Percentiles rank a stretch among this genome's conserved stretches.
These are phyloP conservation scores for Pythium diclinum DNA, from an alignment of 352 stramenopile genomes.

Conservation along the genomic window DNA sequence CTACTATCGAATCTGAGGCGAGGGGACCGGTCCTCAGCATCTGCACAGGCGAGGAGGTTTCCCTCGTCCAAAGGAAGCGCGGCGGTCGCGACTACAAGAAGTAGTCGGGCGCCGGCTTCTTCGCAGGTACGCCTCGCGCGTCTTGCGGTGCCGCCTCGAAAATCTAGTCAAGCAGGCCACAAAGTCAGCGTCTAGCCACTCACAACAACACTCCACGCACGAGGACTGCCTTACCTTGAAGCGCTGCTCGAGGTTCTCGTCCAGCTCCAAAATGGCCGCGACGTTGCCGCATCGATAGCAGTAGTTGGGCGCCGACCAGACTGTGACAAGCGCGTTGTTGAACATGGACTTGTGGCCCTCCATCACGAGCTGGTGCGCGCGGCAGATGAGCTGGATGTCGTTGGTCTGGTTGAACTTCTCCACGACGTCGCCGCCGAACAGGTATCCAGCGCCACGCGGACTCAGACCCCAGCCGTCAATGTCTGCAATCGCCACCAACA, in stretches of 20 bases:
- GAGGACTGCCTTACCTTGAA: slow-evolving; percentile 59
- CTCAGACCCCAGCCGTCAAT: slow-evolving; percentile 98
- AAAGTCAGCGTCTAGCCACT: background rate
- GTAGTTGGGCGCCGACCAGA: slow-evolving; percentile 99
- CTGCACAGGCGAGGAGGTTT: background rate
- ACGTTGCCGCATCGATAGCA: slow-evolving; percentile 99
- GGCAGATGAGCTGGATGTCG: slow-evolving; percentile 96
- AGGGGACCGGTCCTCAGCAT: background rate
- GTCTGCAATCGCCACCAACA: slow-evolving; percentile 71
- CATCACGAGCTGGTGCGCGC: slow-evolving; percentile 97
- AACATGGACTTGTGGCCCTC: slow-evolving; percentile 95
- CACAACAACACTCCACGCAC: background rate
- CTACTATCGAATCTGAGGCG: slow-evolving; percentile 19
- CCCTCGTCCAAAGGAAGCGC: no score
- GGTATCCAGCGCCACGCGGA: slow-evolving; percentile 96
- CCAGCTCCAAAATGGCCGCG: slow-evolving; percentile 97
- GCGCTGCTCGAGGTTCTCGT: slow-evolving; percentile 94
- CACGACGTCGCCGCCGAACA: slow-evolving; percentile 98
- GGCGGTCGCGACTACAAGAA: slow-evolving; percentile 89
- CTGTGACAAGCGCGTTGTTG: slow-evolving; percentile 96
- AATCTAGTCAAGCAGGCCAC: slow-evolving; percentile 63
- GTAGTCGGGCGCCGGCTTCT: slow-evolving; percentile 99
- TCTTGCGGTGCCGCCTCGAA: slow-evolving; percentile 98
- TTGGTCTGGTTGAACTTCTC: slow-evolving; percentile 99
- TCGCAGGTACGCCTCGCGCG: slow-evolving; percentile 94